Evolutionary conservation across 2,329 filamentous ascomycete genomes (phyloP).

Genomic region (Diaporthe sp.): DNA sequence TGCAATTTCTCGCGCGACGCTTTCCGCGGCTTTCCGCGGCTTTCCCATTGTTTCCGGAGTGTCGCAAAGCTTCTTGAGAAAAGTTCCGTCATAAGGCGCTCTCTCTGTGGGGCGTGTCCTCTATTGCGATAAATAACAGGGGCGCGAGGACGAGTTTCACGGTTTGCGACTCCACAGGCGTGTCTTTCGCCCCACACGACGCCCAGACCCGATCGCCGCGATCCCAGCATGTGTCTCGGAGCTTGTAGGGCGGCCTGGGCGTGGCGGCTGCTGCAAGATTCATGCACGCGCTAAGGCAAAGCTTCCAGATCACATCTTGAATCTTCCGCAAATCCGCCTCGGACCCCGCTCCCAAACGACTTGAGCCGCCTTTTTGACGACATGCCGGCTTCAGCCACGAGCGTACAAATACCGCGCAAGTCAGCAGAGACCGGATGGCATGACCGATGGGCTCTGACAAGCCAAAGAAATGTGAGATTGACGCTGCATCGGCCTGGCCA

Average conservation of each 20-base stretch:
- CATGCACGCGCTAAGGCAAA: constrained; percentile 16
- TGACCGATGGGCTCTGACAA: constrained; percentile 34
- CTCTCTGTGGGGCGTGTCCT: background rate
- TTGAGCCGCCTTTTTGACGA: background rate
- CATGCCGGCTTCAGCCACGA: constrained; percentile 26
- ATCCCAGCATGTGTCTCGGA: constrained; percentile 10
- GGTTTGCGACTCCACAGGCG: background rate
- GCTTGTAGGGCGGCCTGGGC: background rate
- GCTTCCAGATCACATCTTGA: constrained; percentile 8
- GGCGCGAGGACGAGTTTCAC: constrained; percentile 1
- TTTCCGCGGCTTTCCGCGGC: background rate
- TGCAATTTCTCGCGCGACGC: background rate
- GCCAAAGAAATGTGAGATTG: constrained; percentile 34
- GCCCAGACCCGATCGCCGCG: constrained; percentile 16
- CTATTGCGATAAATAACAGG: background rate
- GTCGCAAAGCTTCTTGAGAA: background rate
- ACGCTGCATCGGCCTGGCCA: background rate
- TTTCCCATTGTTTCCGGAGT: no score
- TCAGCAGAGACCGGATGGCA: constrained; percentile 23
- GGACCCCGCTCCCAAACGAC: constrained; percentile 6
- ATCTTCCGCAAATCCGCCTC: background rate
- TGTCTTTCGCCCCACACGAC: background rate
- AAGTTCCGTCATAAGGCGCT: background rate
- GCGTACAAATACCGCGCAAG: background rate
- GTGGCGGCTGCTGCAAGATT: constrained; percentile 8